Evolutionary conservation across 768 basidiomycete species (phyloP), one percentile per base, ranked within the genome.

Genomic region (Butyriboletus loyo): DNA sequence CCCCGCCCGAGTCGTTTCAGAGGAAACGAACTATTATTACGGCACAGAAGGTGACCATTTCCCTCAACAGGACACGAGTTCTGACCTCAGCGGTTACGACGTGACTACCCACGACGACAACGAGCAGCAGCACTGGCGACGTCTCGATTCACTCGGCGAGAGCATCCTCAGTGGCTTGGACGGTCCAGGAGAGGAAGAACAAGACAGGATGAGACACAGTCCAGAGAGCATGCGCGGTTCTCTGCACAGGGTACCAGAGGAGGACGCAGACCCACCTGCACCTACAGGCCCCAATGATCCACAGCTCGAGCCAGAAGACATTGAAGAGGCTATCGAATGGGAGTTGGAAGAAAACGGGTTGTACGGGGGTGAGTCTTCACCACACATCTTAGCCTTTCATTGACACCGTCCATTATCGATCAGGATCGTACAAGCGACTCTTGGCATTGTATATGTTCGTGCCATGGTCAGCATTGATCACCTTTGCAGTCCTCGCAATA

Each of bases 361-460:
- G 38, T 84, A 81, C 50, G 53, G 64, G 50, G 82, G 82, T 79
- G 52, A 37, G 74, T 61, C 46, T 59, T 49, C 19, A 5, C 46
- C 14, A 28, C 11, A 27, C 31, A 39, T 42, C 42, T 15, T 32
- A 0, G 11, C 22, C 7, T 17, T 48, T 48, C 48, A 9, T 38
- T 57, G 31, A 62, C 50, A 4, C 14, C 27, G 24, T 45, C 45
- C 19, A 31, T 22, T 22, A 44, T 43, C 30, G 7, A 52, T 37
- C 54, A 89, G 88, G 87, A 21, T 87, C 86, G 5, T 88, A 88
- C 72, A 67, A 61, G 35, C 75, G 73, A 31, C 66, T 85, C 11
- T 46, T 87, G 34, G 65, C 73, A n/a, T 57, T 84, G 41, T 86
- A 89, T 62, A 74, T 77, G 0, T 68, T 85, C 31, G 81, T 81